These are phyloP conservation scores for Trichophaea hybrida DNA, from an alignment of 2,329 filamentous ascomycete genomes.

Conservation along the genomic window DNA sequence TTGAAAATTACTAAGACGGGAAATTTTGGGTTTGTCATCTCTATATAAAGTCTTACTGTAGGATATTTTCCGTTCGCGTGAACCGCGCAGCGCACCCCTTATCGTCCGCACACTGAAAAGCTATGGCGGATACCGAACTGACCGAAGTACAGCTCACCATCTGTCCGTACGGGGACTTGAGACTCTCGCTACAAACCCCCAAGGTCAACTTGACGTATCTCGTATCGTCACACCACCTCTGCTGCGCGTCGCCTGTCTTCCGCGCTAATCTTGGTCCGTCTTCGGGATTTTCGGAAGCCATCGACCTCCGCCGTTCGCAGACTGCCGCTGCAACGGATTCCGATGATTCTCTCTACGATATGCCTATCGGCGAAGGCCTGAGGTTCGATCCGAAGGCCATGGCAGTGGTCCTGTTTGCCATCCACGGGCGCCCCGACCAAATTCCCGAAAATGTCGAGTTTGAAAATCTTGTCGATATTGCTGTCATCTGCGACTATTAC, in stretches of 20 bases:
- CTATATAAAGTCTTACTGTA: no score
- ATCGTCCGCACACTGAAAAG: no score
- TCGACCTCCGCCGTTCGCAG: background rate
- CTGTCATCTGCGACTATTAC: constrained; percentile 27
- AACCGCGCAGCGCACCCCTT: no score
- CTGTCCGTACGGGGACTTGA: background rate
- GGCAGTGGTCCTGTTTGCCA: constrained; percentile 6
- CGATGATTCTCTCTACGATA: background rate
- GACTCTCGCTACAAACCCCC: background rate
- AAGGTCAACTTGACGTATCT: background rate
- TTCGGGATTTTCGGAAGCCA: constrained; percentile 6
- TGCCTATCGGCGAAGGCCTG: background rate
- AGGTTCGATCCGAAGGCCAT: constrained; percentile 10
- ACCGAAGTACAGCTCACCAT: background rate
- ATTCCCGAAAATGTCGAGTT: constrained; percentile 13
- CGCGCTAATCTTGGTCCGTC: constrained; percentile 10
- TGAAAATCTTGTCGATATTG: constrained; percentile 20
- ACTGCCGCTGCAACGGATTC: background rate
- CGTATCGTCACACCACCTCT: constrained; percentile 2
- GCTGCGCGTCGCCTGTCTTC: constrained; percentile 9
- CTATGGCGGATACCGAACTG: no score
- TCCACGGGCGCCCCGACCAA: constrained; percentile 9
- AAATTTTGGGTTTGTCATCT: no score
- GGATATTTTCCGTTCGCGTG: no score
- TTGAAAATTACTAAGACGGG: no score